These are phyloP conservation scores for Tardiomyces depauwii DNA, from an alignment of 1,139 yeast species.

Conservation along the genomic window DNA sequence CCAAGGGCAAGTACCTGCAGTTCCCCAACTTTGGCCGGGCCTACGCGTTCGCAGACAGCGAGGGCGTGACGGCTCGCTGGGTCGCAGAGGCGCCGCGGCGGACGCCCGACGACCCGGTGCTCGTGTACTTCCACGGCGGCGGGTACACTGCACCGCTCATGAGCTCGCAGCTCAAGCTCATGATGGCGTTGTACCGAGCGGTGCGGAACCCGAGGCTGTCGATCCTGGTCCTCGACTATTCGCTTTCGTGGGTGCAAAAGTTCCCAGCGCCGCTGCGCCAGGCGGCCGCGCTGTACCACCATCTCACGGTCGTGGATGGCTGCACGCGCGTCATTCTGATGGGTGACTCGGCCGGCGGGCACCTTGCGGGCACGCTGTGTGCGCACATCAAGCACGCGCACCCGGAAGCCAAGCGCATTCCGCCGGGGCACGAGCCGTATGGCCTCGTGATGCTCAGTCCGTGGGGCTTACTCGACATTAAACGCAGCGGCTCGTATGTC, in stretches of 20 bases:
- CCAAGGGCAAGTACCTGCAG: not conserved
- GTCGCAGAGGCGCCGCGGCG: not conserved
- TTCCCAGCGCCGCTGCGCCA: slow-evolving; percentile 36
- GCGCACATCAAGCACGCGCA: slow-evolving; percentile 1
- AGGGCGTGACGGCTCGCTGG: not conserved
- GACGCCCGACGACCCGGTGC: not conserved
- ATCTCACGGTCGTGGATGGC: slow-evolving; percentile 21
- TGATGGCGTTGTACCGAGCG: not conserved
- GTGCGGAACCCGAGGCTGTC: slow-evolving; percentile 11
- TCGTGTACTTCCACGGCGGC: not conserved
- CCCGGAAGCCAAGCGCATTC: not conserved
- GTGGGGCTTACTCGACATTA: not conserved
- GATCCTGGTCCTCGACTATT: slow-evolving; percentile 32
- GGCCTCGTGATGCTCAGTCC: not conserved
- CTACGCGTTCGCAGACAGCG: not conserved
- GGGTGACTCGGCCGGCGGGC: slow-evolving; percentile 16
- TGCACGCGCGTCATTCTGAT: slow-evolving; percentile 8
- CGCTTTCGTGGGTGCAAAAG: slow-evolving; percentile 24
- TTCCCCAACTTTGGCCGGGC: not conserved
- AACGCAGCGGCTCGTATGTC: not conserved
- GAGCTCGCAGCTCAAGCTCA: not conserved
- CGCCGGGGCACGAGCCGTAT: not conserved
- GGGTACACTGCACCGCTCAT: not conserved
- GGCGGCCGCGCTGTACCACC: slow-evolving; percentile 23
- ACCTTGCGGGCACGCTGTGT: slow-evolving; percentile 8